phyloP scores from a whole-genome alignment of 257 asterid species.

The Nicotiana attenuata region DNA sequence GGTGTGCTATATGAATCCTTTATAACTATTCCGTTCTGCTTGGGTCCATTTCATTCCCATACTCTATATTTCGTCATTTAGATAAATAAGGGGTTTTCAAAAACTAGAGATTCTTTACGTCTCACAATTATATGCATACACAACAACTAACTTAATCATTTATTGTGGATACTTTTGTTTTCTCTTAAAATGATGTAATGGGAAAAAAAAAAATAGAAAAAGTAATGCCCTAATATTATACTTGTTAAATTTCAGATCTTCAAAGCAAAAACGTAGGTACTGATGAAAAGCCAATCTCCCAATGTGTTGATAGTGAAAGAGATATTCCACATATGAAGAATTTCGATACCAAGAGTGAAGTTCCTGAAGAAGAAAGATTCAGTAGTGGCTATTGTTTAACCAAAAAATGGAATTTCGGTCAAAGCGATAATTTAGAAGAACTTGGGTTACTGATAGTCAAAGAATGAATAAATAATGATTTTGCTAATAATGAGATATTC shows the following conservation, averaged over 20 bases:
- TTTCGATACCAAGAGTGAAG: background rate
- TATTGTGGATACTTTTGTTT: background rate
- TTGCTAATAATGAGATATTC: too few species aligned
- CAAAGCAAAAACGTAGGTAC: constrained; percentile 29
- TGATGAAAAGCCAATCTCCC: constrained; percentile 17
- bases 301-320: background rate
- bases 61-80: background rate
- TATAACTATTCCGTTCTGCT: background rate
- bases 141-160: background rate
- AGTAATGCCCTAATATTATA: background rate
- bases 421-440: too few species aligned
- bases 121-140: too few species aligned
- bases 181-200: background rate
- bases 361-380: background rate
- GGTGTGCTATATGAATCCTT: background rate
- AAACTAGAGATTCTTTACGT: background rate
- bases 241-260: constrained; percentile 35
- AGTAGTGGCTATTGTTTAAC: background rate
- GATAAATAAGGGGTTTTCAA: background rate
- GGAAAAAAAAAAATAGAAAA: background rate
- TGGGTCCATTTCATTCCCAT: background rate
- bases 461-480: too few species aligned
- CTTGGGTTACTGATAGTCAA: too few species aligned
- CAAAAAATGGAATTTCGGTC: too few species aligned
- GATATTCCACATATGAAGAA: background rate